Conservation (phyloP, 352 stramenopile genomes). For the Elongisporangium anandrum region DNA sequence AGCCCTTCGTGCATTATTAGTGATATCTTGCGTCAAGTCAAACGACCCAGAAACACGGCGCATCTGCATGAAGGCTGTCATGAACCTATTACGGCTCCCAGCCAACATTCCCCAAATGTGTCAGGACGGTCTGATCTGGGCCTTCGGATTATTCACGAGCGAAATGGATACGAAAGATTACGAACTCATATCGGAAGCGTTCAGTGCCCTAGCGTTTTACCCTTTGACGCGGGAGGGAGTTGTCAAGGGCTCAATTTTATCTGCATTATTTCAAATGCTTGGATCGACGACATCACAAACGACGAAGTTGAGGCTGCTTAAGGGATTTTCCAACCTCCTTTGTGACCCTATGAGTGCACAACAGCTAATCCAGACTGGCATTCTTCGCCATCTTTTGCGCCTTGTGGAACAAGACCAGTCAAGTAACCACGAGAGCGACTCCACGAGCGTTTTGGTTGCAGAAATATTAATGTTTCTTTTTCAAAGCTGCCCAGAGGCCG, state of each 20-base stretch:
- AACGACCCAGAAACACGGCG: slow-evolving; percentile 71
- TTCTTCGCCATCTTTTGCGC: slow-evolving; percentile 23
- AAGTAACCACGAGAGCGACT: slow-evolving; percentile 6
- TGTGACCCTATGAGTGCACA: slow-evolving; percentile 24
- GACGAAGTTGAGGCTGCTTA: slow-evolving; percentile 41
- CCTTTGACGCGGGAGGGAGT: slow-evolving; percentile 35
- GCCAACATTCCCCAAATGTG: slow-evolving; percentile 52
- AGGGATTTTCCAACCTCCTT: slow-evolving; percentile 48
- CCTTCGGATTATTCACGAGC: slow-evolving; percentile 53
- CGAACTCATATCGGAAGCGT: slow-evolving; percentile 60
- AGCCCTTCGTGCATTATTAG: slow-evolving; percentile 85
- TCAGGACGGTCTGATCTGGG: slow-evolving; percentile 68
- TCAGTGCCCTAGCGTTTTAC: slow-evolving; percentile 59
- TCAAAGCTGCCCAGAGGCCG: slow-evolving; percentile 20
- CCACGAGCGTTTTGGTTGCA: slow-evolving; percentile 10
- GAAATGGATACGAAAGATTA: slow-evolving; percentile 53
- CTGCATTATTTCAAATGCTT: slow-evolving; percentile 41
- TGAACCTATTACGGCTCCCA: slow-evolving; percentile 54
- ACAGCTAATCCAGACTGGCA: slow-evolving; percentile 16
- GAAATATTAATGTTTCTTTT: slow-evolving; percentile 29
- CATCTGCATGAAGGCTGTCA: slow-evolving; percentile 65
- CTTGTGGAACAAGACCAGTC: slow-evolving; percentile 17
- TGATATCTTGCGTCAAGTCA: slow-evolving; percentile 78
- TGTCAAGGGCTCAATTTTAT: slow-evolving; percentile 34
- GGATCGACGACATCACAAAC: slow-evolving; percentile 3